phyloP scores from a whole-genome alignment of 2,329 filamentous ascomycete genomes.

The Alternaria solani region DNA sequence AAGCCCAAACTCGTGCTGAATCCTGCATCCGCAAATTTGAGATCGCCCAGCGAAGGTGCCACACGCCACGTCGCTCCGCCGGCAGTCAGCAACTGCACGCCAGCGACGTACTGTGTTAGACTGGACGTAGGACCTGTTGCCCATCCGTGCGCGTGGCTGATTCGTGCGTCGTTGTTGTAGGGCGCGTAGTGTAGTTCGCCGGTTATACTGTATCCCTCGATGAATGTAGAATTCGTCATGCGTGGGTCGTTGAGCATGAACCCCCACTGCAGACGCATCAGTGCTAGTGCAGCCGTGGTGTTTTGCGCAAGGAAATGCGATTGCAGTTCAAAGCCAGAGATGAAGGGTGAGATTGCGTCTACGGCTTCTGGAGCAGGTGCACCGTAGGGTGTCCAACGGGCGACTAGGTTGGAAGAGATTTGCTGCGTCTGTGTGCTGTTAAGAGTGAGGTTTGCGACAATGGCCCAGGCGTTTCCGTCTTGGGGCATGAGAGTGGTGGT shows the following conservation, averaged over 20 bases:
- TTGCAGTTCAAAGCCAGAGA: constrained; percentile 58
- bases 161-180: constrained; percentile 58
- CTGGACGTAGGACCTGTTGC: constrained; percentile 58
- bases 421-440: constrained; percentile 37
- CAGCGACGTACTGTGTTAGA: constrained; percentile 54
- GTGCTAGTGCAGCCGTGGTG: constrained; percentile 50
- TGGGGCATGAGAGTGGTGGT: constrained; percentile 60
- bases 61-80: constrained; percentile 51
- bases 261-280: constrained; percentile 61
- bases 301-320: constrained; percentile 55
- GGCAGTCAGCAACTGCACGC: constrained; percentile 50
- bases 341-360: constrained; percentile 59
- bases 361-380: constrained; percentile 58
- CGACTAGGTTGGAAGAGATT: constrained; percentile 46
- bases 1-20: constrained; percentile 49
- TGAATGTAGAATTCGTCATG: constrained; percentile 63
- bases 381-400: constrained; percentile 55
- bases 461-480: constrained; percentile 56
- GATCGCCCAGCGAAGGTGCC: constrained; percentile 47
- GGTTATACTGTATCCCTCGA: constrained; percentile 59
- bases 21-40: constrained; percentile 49
- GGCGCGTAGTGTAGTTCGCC: constrained; percentile 60
- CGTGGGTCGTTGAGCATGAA: constrained; percentile 64
- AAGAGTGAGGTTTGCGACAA: constrained; percentile 50
- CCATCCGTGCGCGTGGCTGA: constrained; percentile 62